Percentiles rank a stretch among this genome's conserved stretches.
phyloP scores from a whole-genome alignment of 2,329 filamentous ascomycete species.

The Trichoderma arundinaceum region DNA sequence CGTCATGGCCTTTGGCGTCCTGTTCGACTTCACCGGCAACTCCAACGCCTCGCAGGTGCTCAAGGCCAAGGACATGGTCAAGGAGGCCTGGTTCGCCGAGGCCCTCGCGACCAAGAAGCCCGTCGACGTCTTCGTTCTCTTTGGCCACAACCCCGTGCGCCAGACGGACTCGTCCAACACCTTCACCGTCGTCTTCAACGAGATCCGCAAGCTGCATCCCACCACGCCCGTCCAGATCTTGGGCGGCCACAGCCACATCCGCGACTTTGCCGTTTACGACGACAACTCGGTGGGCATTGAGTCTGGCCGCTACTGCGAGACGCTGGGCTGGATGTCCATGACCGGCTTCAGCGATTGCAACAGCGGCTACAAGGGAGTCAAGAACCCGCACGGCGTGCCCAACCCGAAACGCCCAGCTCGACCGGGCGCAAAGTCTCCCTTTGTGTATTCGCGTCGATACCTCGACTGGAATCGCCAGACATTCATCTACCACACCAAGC shows the following conservation, averaged over 20 bases:
- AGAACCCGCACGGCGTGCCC: constrained; percentile 46
- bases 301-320: constrained; percentile 71
- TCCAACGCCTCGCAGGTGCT: constrained; percentile 66
- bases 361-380: constrained; percentile 48
- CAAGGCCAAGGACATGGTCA: constrained; percentile 56
- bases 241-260: constrained; percentile 68
- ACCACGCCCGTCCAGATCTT: constrained; percentile 68
- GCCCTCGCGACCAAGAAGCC: constrained; percentile 59
- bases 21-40: constrained; percentile 60
- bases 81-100: constrained; percentile 65
- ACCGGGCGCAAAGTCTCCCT: constrained; percentile 46
- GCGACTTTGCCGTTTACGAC: constrained; percentile 69
- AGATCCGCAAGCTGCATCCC: constrained; percentile 62
- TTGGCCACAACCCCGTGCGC: constrained; percentile 67
- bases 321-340: constrained; percentile 70
- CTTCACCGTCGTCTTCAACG: constrained; percentile 55
- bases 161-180: constrained; percentile 51
- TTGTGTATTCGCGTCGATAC: constrained; percentile 63
- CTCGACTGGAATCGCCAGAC: constrained; percentile 72
- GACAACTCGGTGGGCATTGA: constrained; percentile 65
- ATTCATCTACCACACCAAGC: constrained; percentile 66
- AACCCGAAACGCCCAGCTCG: constrained; percentile 50
- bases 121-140: constrained; percentile 67
- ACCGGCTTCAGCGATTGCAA: constrained; percentile 59
- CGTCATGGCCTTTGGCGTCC: constrained; percentile 53